Evolutionary conservation across 2,329 filamentous ascomycete species (phyloP).

Genomic region (Microdochium paspali): DNA sequence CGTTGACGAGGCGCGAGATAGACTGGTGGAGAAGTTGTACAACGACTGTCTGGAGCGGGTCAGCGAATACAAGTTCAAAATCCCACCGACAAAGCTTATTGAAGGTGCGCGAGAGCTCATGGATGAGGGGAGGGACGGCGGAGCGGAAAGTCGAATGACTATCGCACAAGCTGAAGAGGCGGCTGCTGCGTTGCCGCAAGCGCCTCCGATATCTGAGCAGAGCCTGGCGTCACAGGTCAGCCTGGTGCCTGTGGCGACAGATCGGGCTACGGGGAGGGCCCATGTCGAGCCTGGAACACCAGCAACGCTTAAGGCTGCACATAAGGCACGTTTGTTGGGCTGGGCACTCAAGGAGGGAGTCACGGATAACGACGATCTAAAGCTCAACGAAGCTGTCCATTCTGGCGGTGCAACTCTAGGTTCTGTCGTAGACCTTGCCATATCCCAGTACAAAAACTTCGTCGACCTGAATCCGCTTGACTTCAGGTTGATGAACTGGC

Average conservation of each 20-base stretch:
- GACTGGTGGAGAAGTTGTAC: slow-evolving; percentile 81
- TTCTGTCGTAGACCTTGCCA: slow-evolving; percentile 84
- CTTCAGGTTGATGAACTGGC: slow-evolving; percentile 90
- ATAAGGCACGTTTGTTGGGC: slow-evolving; percentile 71
- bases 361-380: slow-evolving; percentile 55
- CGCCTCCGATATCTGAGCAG: slow-evolving; percentile 41
- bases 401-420: slow-evolving; percentile 67
- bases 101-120: slow-evolving; percentile 78
- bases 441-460: slow-evolving; percentile 76
- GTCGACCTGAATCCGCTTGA: slow-evolving; percentile 80
- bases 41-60: slow-evolving; percentile 91
- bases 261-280: slow-evolving; percentile 62
- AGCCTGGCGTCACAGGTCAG: slow-evolving; percentile 43
- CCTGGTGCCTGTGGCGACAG: slow-evolving; percentile 54
- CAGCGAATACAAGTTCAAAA: slow-evolving; percentile 80
- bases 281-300: slow-evolving; percentile 63
- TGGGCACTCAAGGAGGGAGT: slow-evolving; percentile 65
- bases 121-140: slow-evolving; percentile 71
- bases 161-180: slow-evolving; percentile 68
- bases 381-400: slow-evolving; percentile 57
- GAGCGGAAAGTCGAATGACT: slow-evolving; percentile 58
- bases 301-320: slow-evolving; percentile 62
- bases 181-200: slow-evolving; percentile 49
- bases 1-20: slow-evolving; percentile 70
- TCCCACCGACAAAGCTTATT: slow-evolving; percentile 58